Evolutionary conservation across 345 rosid genomes (phyloP).

Genomic region (Linum lewisii): DNA sequence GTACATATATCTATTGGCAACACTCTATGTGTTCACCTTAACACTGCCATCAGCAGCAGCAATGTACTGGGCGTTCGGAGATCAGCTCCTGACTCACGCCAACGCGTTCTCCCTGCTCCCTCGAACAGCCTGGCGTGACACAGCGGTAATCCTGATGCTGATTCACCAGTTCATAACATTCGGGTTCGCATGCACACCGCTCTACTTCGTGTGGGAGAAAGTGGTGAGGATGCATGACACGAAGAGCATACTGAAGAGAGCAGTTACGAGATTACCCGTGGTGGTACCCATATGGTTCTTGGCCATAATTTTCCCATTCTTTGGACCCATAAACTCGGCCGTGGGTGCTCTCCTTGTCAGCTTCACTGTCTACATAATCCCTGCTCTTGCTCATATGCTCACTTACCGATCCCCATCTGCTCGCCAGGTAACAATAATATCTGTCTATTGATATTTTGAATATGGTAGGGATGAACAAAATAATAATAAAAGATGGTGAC

Average conservation of each 20-base stretch:
- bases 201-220: constrained; percentile 91
- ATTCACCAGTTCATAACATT: constrained; percentile 91
- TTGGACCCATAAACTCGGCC: constrained; percentile 84
- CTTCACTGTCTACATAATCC: constrained; percentile 87
- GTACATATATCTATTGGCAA: constrained; percentile 66
- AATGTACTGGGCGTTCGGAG: constrained; percentile 83
- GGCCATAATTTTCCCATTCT: constrained; percentile 81
- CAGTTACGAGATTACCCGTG: constrained; percentile 58
- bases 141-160: constrained; percentile 68
- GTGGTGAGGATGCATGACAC: constrained; percentile 72
- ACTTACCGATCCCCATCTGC: constrained; percentile 61
- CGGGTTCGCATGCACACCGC: constrained; percentile 74
- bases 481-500: not conserved
- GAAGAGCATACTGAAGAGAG: constrained; percentile 59
- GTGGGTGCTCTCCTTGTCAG: constrained; percentile 78
- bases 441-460: not conserved
- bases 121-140: constrained; percentile 49
- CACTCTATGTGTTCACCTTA: constrained; percentile 68
- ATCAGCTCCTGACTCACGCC: constrained; percentile 59
- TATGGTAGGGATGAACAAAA: not conserved
- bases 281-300: constrained; percentile 82
- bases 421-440: constrained; percentile 36
- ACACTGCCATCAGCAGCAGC: constrained; percentile 69
- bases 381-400: constrained; percentile 71
- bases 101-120: constrained; percentile 80